These are phyloP conservation scores for Orbilia oligospora DNA, from an alignment of 2,329 filamentous ascomycete species.

Conservation along the genomic window DNA sequence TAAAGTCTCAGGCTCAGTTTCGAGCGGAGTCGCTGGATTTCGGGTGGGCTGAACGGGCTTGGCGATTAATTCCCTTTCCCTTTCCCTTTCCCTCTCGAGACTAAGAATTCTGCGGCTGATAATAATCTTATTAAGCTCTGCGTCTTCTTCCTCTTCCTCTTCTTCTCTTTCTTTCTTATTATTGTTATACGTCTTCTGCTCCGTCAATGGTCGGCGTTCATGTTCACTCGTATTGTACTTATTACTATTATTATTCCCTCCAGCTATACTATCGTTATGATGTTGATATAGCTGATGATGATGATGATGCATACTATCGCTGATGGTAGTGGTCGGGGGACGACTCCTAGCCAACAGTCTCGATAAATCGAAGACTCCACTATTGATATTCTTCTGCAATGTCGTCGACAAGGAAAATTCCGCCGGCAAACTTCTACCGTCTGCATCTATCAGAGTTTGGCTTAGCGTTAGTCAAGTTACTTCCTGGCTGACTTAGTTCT, in stretches of 20 bases:
- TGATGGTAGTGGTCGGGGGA: neutral
- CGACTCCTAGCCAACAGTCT: constrained; percentile 39
- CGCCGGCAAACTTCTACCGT: constrained; percentile 30
- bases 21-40: constrained; percentile 9
- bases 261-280: neutral
- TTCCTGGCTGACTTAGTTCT: too few relatives aligned
- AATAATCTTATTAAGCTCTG: too few relatives aligned
- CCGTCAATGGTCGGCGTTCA: constrained; percentile 26
- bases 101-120: constrained; percentile 15
- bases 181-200: neutral
- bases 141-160: neutral
- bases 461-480: constrained; percentile 4
- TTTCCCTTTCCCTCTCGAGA: neutral
- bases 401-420: constrained; percentile 55
- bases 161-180: neutral
- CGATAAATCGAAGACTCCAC: constrained; percentile 42
- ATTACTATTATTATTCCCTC: neutral
- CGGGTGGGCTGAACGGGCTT: constrained; percentile 24
- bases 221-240: neutral
- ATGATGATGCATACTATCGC: neutral
- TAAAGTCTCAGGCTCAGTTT: too few relatives aligned
- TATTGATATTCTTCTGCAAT: constrained; percentile 43
- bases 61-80: too few relatives aligned
- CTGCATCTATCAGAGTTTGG: constrained; percentile 32
- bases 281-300: neutral